A percentile compares a stretch with the other conserved stretches of the same genome.
These are phyloP conservation scores for Picea glauca DNA, from an alignment of 75 land plant genomes.

Conservation along the genomic window DNA sequence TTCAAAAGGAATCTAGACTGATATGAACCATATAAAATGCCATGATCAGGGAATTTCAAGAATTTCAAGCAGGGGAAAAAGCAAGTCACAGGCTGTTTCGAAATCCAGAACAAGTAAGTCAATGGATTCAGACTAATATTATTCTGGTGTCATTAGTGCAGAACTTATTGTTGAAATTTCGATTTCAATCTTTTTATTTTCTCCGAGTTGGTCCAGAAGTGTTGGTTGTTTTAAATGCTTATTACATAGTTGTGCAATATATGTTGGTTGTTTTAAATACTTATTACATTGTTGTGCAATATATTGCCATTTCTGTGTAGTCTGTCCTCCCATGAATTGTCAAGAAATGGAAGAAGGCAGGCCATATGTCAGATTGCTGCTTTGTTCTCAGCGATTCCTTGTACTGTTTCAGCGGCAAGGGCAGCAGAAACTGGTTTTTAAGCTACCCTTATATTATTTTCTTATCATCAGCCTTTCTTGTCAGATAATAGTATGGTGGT, in stretches of 20 bases:
- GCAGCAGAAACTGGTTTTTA: constrained; percentile 4
- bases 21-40: too few relatives aligned
- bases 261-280: neutral
- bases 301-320: neutral
- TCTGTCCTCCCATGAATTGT: neutral
- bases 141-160: neutral
- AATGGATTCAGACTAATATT: neutral
- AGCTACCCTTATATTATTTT: neutral
- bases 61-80: constrained; percentile 2
- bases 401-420: neutral
- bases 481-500: too few relatives aligned
- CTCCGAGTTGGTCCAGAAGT: neutral
- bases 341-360: constrained; percentile 4
- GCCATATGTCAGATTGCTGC: neutral
- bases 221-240: neutral
- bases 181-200: too few relatives aligned
- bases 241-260: neutral
- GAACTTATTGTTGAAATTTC: too few relatives aligned
- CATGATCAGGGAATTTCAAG: neutral
- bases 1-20: too few relatives aligned
- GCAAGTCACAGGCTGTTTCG: neutral
- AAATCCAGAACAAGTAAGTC: neutral
- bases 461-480: too few relatives aligned
- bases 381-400: constrained; percentile 3
- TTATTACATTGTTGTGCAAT: neutral